A percentile compares a stretch with the other conserved stretches of the same genome.
Conservation (phyloP, 495 filamentous ascomycete species). For the Pseudomonodictys pantanalensis region DNA sequence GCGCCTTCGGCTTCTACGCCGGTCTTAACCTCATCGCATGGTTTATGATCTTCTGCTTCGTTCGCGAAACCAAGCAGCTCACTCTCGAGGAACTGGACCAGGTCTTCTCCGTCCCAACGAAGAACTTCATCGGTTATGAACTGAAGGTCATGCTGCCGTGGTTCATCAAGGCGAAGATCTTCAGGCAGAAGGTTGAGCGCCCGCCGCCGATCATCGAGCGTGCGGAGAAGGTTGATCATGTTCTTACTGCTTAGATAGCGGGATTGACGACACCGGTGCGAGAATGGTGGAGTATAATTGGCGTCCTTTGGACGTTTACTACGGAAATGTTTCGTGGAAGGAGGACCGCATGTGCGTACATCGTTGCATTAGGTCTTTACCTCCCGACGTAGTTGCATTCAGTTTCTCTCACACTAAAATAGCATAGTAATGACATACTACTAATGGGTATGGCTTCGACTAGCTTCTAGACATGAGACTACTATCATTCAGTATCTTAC, state of each 20-base stretch:
- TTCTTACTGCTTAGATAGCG: not conserved
- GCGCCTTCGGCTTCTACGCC: constrained; percentile 63
- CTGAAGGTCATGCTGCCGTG: constrained; percentile 44
- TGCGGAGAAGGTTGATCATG: constrained; percentile 25
- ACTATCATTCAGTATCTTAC: too few relatives aligned
- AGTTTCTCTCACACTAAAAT: too few relatives aligned
- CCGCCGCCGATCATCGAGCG: constrained; percentile 48
- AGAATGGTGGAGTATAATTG: too few relatives aligned
- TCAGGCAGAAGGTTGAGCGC: constrained; percentile 49
- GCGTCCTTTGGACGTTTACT: too few relatives aligned
- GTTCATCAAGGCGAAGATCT: constrained; percentile 51
- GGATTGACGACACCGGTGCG: too few relatives aligned
- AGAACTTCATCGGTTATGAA: constrained; percentile 50
- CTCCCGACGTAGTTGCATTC: too few relatives aligned
- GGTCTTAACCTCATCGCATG: constrained; percentile 47
- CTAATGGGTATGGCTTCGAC: too few relatives aligned
- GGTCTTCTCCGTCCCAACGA: constrained; percentile 54
- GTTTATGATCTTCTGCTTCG: constrained; percentile 31
- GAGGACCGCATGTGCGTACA: too few relatives aligned
- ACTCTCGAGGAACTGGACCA: constrained; percentile 54
- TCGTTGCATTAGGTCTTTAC: too few relatives aligned
- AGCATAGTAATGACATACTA: too few relatives aligned
- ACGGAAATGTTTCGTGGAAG: too few relatives aligned
- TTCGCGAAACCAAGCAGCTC: constrained; percentile 36
- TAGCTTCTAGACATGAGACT: too few relatives aligned